Conservation (phyloP, 495 filamentous ascomycete species). For the Daldinia bambusicola region DNA sequence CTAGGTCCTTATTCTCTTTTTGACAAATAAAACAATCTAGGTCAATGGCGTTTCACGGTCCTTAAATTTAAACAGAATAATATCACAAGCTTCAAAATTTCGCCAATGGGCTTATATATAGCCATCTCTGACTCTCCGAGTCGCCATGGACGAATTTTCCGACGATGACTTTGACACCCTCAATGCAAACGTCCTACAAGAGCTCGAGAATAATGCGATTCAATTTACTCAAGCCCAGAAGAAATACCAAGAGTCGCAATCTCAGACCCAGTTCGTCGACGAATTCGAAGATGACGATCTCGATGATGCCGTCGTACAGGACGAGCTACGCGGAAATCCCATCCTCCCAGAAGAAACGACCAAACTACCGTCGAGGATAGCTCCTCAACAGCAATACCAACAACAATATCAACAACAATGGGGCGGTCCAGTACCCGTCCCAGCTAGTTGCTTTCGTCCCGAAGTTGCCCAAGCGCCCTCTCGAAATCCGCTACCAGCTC, state of each 20-base stretch:
- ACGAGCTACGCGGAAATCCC: conserved; percentile 23
- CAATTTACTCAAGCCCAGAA: conserved; percentile 58
- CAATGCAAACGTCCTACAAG: conserved; percentile 54
- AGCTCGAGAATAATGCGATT: conserved; percentile 61
- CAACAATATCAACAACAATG: conserved; percentile 25
- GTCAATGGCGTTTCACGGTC: neutral
- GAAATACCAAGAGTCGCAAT: conserved; percentile 33
- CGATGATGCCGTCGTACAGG: conserved; percentile 47
- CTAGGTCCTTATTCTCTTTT: neutral
- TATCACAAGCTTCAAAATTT: neutral
- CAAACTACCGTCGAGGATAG: conserved; percentile 33
- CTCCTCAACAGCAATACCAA: conserved; percentile 24
- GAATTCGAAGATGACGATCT: conserved; percentile 51
- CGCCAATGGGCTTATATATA: conserved; percentile 43
- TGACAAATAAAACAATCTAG: neutral
- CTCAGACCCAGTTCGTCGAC: conserved; percentile 40
- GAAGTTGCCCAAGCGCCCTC: conserved; percentile 20
- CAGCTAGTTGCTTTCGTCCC: conserved; percentile 31
- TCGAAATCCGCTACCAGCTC: conserved; percentile 12
- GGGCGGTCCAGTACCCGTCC: conserved; percentile 32
- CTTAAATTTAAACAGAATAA: neutral
- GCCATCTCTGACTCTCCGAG: conserved; percentile 42
- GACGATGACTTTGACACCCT: conserved; percentile 61
- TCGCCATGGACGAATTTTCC: conserved; percentile 60
- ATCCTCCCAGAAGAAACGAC: conserved; percentile 23